Conservation (phyloP, 768 basidiomycete species). For the Phallus indusiatus region DNA sequence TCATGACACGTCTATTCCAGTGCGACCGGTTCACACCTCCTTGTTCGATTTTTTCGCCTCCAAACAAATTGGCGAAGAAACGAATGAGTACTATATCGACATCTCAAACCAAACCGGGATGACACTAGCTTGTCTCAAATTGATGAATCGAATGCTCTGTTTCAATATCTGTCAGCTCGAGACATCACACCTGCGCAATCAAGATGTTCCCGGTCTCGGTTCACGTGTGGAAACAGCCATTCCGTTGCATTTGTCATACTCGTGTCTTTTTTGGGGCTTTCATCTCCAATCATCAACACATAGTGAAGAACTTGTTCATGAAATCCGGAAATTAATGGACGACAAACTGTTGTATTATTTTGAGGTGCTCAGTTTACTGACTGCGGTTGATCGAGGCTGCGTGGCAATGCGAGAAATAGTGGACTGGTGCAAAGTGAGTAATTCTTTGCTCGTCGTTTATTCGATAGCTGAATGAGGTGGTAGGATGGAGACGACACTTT, state of each 20-base stretch:
- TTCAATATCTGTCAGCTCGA: slow-evolving; percentile 29
- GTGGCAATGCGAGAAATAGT: slow-evolving; percentile 11
- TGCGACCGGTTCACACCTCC: slow-evolving; percentile 18
- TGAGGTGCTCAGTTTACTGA: slow-evolving; percentile 26
- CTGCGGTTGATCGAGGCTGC: slow-evolving; percentile 11
- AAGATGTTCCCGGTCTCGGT: slow-evolving; percentile 15
- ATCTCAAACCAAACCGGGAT: slow-evolving; percentile 15
- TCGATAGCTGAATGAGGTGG: background rate
- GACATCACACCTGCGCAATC: slow-evolving; percentile 22
- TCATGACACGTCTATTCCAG: slow-evolving; percentile 7
- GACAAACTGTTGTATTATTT: slow-evolving; percentile 28
- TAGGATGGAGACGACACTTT: slow-evolving; percentile 5
- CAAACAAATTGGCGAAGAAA: no score
- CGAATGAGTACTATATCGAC: slow-evolving; percentile 8
- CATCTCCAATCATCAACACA: slow-evolving; percentile 16
- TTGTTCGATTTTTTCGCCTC: slow-evolving; percentile 20
- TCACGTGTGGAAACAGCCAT: slow-evolving; percentile 18
- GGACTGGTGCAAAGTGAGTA: background rate
- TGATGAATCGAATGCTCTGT: slow-evolving; percentile 22
- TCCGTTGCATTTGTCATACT: slow-evolving; percentile 23
- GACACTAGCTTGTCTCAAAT: slow-evolving; percentile 15
- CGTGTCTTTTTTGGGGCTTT: slow-evolving; percentile 27
- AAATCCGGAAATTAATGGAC: slow-evolving; percentile 16
- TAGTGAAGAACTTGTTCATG: slow-evolving; percentile 8
- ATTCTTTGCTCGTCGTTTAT: background rate